Evolutionary conservation across 2,329 filamentous ascomycete species (phyloP).

Genomic region (Penicillium sp.): DNA sequence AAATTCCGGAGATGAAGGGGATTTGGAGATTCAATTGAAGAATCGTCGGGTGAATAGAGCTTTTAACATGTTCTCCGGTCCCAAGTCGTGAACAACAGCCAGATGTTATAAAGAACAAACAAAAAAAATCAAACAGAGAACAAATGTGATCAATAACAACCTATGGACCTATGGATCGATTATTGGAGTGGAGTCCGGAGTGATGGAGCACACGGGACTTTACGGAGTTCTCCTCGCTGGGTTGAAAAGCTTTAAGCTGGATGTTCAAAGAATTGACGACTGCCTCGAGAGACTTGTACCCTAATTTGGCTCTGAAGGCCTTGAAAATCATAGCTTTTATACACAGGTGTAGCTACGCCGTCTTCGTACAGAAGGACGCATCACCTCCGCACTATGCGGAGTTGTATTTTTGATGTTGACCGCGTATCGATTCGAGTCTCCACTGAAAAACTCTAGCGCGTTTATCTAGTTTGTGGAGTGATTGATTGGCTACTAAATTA

Average conservation of each 20-base stretch:
- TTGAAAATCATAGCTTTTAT: not conserved
- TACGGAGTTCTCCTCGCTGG: constrained; percentile 19
- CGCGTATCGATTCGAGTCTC: constrained; percentile 14
- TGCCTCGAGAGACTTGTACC: not conserved
- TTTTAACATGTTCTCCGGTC: too few species aligned
- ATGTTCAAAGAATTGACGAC: not conserved
- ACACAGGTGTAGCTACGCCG: not conserved
- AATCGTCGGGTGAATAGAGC: not conserved
- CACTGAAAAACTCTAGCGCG: constrained; percentile 18
- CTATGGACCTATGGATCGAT: not conserved
- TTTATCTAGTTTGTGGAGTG: not conserved
- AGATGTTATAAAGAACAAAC: not conserved
- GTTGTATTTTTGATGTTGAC: constrained; percentile 15
- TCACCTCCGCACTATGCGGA: constrained; percentile 17
- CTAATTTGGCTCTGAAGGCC: not conserved
- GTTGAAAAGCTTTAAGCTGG: not conserved
- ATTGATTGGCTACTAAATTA: constrained; percentile 3
- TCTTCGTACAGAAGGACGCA: not conserved
- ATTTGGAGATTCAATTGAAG: not conserved
- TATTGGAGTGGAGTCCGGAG: constrained; percentile 20
- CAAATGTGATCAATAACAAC: constrained; percentile 23
- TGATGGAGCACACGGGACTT: constrained; percentile 22
- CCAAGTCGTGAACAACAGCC: not conserved
- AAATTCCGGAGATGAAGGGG: too few species aligned
- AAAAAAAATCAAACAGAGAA: not conserved